Evolutionary conservation across 768 basidiomycete genomes (phyloP).

Genomic region (Suillus hirtellus): DNA sequence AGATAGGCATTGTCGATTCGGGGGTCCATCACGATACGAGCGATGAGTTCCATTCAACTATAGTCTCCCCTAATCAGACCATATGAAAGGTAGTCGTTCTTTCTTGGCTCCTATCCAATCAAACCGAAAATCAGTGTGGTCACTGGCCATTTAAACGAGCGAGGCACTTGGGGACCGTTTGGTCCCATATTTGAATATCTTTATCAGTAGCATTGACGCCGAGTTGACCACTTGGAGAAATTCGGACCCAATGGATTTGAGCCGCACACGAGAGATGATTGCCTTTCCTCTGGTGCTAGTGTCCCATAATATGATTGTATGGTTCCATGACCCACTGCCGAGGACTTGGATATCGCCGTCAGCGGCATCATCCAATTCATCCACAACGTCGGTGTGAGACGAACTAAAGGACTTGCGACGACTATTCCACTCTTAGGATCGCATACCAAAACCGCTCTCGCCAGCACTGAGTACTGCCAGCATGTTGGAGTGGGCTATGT

Average conservation of each 20-base stretch:
- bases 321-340: not conserved
- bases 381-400: not conserved
- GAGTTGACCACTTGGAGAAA: not conserved
- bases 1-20: not conserved
- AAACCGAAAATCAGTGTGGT: not conserved
- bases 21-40: not conserved
- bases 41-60: not conserved
- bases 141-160: not conserved
- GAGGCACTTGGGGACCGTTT: not conserved
- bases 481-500: no score
- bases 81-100: no score
- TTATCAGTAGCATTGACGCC: not conserved
- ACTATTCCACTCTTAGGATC: not conserved
- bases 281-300: not conserved
- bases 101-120: not conserved
- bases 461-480: not conserved
- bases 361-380: not conserved
- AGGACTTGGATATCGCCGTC: not conserved
- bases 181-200: not conserved
- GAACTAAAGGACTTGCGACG: not conserved
- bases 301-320: not conserved
- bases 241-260: not conserved
- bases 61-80: no score
- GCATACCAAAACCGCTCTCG: not conserved
- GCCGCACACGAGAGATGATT: not conserved